Evolutionary conservation across 768 basidiomycete genomes (phyloP), one percentile per base, ranked within the genome.

Genomic region (Piloderma croceum): DNA sequence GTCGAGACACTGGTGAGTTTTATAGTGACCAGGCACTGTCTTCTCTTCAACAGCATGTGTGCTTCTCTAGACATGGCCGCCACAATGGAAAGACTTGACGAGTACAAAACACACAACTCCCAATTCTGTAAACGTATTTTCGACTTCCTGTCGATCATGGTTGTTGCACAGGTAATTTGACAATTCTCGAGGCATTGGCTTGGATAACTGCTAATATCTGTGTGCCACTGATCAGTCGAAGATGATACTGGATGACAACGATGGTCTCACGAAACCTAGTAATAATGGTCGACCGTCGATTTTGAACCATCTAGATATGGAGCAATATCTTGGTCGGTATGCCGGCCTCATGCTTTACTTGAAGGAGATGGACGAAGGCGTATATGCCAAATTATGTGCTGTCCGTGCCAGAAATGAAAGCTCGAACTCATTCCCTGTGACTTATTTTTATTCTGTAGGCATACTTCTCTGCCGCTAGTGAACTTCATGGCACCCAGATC

Each of bases 121-220:
- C 93, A 97, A 56, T 98, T 98, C 64, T 92, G 90, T 68, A 93
- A 93, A 58, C 76, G 94, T 19, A 60, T 97, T 31, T 71, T 83
- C 36, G 94, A 97, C 54, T 97, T 88, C 61, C 66, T 97, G 27
- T 77, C 83, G 10, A 88, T 97, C 57, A 87, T 93, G 79, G 88
- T 91, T 61, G 85, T 81, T 41, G 88, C 85, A 21, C 91, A 92
- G 74, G 92, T 86, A 31, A 43, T 72, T 1, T 18, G 21, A 7
- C 13, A 20, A 31, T 24, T 43, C 9, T 31, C 37, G 15, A 19
- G 34, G 34, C 19, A 15, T 27, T 24, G 34, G 42, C 4, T 17
- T 24, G 42, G 19, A 24, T 34, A 17, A 46, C 27, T 15, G 6
- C 23, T 34, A 13, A 5, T 49, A n/a, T n/a, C n/a, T n/a, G n/a